Base-by-base conservation (phyloP, 139 green algal species). In the Limnomonas spitsbergensis region DNA sequence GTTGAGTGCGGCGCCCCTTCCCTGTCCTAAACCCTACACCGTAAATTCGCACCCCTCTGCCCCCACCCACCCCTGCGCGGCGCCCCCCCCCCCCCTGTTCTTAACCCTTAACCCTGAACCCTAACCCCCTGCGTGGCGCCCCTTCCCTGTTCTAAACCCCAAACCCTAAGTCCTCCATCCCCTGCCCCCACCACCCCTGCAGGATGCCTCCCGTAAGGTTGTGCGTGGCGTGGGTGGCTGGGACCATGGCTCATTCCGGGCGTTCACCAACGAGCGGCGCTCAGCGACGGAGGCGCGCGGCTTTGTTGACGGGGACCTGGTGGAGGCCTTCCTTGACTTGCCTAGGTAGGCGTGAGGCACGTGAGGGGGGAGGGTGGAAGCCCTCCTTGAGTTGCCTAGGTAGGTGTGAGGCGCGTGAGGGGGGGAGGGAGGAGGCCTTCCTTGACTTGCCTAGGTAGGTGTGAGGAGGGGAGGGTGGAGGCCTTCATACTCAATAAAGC, bases 221-320 rank as follows among this genome's bases (percentile, higher is more conserved):
- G 73, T 91, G 0, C 53, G 69, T 27, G 95, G 95, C 1, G 91
- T 98, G 31, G 96, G 96, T 27, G 95, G 93, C 0, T 81, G 98
- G 38, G 89, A 89, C 42, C 93, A 98, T 76, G 81, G 83, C 6
- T 80, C 90, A 27, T 99, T 91, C 89, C 87, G 96, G 32, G 77
- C 83, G 7, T 99, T 97, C 78, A 75, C 74, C 27, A 96, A 93
- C 68, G 89, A 96, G 78, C 90, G 92, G 24, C 89, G 88, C 71
- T 61, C 47, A 29, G 83, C 78, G 26, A 77, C 6, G 3, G 76
- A 86, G 7, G 77, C 61, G 6, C 80, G 77, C 1, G 85, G 87
- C 61, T 98, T 99, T 73, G 78, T 99, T 14, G 96, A 99, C 68
- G 96, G 96, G 0, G 96, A 99, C 80, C 81, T 99, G 2, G 89